Evolutionary conservation across 441 rosid genomes (phyloP), one percentile per base, ranked within the genome.

Genomic region (Theobroma grandiflorum): DNA sequence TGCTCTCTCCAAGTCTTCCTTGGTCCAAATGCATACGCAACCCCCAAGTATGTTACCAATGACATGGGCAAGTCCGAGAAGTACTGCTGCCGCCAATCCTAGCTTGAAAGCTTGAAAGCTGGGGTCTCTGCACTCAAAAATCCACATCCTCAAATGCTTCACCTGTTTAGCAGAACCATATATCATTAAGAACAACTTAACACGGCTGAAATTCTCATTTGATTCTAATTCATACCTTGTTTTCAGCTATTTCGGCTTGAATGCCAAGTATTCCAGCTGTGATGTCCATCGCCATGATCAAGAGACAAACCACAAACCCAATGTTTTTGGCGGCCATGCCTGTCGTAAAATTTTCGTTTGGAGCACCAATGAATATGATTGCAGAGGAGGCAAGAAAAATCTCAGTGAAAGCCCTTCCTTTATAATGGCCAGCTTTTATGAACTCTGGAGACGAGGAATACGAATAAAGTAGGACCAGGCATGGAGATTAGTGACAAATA

Each of bases 221-320:
- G 22, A 42, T 12, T 33, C 1, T 40, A 43, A 76, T 69, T 26
- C 75, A 65, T 81, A 90, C 98, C 95, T 93, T 90, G 88, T 92
- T 92, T 80, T 96, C 91, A 59, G 96, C 90, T 61, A 75, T 72
- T 81, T 94, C 94, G 1, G 98, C 99, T 86, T 95, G 90, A 77
- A 96, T 92, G 67, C 98, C 95, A 0, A 96, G 94, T 18, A 95
- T 80, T 18, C 99, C 99, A 38, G 97, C 99, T 0, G 86, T 80
- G 81, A 93, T 81, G 79, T 96, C 99, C 90, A 96, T 42, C 16
- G 87, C 91, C 86, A 95, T 79, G 72, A 93, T 90, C 82, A 96
- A 64, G 69, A 93, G 71, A 72, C 98, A 92, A 45, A 93, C 55
- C 81, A 93, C 35, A 77, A 91, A 58, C 6, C 95, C 93, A 0